These are phyloP conservation scores for Eragrostis nindensis DNA, from an alignment of 176 grass and related monocot genomes.

Conservation along the genomic window DNA sequence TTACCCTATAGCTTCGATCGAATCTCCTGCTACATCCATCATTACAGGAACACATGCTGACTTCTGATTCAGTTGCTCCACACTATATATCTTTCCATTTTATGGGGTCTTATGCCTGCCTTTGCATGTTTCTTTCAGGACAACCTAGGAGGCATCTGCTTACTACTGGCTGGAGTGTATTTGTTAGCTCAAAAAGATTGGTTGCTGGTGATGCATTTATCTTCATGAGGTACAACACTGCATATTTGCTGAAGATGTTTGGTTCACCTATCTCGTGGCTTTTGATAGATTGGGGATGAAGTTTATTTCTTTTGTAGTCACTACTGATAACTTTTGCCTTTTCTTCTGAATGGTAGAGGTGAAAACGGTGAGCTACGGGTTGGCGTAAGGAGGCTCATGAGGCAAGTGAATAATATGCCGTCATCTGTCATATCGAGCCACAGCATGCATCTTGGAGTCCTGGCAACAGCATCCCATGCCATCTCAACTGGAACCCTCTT, in stretches of 20 bases:
- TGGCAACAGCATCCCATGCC: conserved; percentile 94
- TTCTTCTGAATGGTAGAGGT: conserved; percentile 52
- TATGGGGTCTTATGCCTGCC: not conserved
- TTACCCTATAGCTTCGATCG: conserved; percentile 13
- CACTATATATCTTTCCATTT: conserved; percentile 2
- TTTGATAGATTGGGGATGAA: not conserved
- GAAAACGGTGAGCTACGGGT: conserved; percentile 85
- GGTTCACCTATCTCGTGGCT: not conserved
- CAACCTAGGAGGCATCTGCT: conserved; percentile 95
- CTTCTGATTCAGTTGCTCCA: not conserved
- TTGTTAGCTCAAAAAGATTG: conserved; percentile 95
- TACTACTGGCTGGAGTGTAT: conserved; percentile 95
- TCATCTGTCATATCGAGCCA: conserved; percentile 99
- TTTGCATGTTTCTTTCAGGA: conserved; percentile 55
- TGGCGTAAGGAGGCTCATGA: conserved; percentile 93
- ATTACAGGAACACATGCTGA: not conserved
- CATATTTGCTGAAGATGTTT: conserved; percentile 10
- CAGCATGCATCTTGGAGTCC: conserved; percentile 98
- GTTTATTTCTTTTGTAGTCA: conserved; percentile 28
- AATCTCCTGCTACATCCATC: not conserved
- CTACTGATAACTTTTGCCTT: conserved; percentile 14
- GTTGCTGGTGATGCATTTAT: conserved; percentile 96
- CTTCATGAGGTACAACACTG: conserved; percentile 71
- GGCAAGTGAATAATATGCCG: conserved; percentile 82
- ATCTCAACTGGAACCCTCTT: conserved; percentile 84